Base-by-base conservation (phyloP, 441 rosid species). In the Brassica hybrid region DNA sequence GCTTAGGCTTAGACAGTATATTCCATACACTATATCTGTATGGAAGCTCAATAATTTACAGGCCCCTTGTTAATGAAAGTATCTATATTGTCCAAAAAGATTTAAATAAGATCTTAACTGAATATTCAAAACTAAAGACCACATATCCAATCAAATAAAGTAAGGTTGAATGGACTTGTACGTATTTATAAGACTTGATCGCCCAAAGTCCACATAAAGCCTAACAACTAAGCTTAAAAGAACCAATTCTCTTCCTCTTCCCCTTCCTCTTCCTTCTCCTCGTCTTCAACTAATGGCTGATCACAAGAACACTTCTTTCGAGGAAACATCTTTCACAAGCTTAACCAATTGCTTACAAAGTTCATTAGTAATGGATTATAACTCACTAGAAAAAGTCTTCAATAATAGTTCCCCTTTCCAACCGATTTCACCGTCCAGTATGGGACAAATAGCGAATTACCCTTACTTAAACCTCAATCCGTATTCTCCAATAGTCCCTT, bases 401-500 rank as follows among this genome's bases (percentile, higher is more conserved):
- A 89, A 86, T 11, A 71, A 62, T 62, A 25, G 11, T 56, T 61
- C 78, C 23, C 7, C 71, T 62, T 84, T 7, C 77, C 86, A 0
- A 83, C 90, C 12, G 79, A 84, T 83, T 62, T 76, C 85, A 52
- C 80, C 88, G n/a, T 79, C 90, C 11, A 60, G 23, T 59, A 63
- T 72, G 48, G 68, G 63, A 1, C 89, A 86, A 76, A 84, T 66
- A 11, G 61, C 23, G 59, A 72, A 48, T 23, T 48, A 63, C 64
- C 83, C 74, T 32, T 83, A 79, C 81, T 45, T 77, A 52, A 54
- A 73, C 14, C 79, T 66, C 3, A 83, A 76, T 10, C 84, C 88
- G 6, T 89, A 84, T 82, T 90, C 97, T 76, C 86, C 97, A 0
- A 1, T 67, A 1, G 78, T 84, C 80, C 90, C 98, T 58, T 94